Conservation (phyloP, 108 stramenopile genomes). For the Nitzschia sp. region DNA sequence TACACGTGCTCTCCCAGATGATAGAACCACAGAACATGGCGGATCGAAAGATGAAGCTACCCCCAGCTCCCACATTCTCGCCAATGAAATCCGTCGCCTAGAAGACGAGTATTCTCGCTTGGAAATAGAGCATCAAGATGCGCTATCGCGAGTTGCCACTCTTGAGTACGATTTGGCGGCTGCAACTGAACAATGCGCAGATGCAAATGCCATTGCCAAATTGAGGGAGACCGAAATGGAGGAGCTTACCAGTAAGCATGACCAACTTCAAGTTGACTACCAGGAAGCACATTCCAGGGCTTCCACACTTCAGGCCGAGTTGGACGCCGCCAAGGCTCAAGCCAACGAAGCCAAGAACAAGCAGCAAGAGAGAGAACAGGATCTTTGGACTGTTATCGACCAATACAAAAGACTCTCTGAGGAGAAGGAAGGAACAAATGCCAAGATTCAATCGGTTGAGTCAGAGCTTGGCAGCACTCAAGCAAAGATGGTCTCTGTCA, state of each 20-base stretch:
- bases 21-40: neutral
- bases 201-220: neutral
- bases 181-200: neutral
- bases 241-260: neutral
- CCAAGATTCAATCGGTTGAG: conserved; percentile 13
- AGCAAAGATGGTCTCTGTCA: neutral
- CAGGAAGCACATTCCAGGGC: neutral
- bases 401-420: conserved; percentile 24
- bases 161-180: conserved; percentile 10
- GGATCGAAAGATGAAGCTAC: neutral
- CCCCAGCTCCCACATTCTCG: neutral
- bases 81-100: neutral
- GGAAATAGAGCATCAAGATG: conserved; percentile 6
- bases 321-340: conserved; percentile 7
- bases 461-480: neutral
- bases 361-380: conserved; percentile 2
- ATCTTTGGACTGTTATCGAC: conserved; percentile 20
- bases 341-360: conserved; percentile 6
- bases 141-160: conserved; percentile 1
- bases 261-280: neutral
- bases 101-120: conserved; percentile 1
- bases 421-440: conserved; percentile 1
- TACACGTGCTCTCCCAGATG: neutral
- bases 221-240: neutral
- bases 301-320: conserved; percentile 7